Conservation (phyloP, 495 filamentous ascomycete genomes). For the Evernia prunastri region DNA sequence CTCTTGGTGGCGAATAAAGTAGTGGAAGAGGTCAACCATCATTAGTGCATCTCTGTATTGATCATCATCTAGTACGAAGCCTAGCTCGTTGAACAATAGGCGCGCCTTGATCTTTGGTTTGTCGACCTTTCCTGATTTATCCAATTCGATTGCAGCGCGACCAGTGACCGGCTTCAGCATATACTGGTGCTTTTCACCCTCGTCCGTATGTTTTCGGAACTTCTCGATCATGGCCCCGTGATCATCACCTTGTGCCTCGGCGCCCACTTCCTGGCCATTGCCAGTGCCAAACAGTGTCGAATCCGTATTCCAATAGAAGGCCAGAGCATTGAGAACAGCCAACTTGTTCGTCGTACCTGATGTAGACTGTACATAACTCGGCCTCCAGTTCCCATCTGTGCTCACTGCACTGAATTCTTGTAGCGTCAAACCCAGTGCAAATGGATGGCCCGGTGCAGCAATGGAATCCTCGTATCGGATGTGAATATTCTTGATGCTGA, state of each 20-base stretch:
- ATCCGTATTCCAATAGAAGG: constrained; percentile 98
- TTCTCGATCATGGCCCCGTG: constrained; percentile 70
- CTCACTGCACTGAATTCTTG: constrained; percentile 95
- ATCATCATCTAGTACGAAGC: constrained; percentile 89
- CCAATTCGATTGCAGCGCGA: constrained; percentile 82
- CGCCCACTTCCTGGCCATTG: constrained; percentile 49
- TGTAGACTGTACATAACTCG: constrained; percentile 86
- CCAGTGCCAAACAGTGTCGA: constrained; percentile 72
- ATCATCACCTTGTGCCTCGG: constrained; percentile 57
- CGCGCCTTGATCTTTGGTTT: constrained; percentile 84
- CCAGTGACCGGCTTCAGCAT: constrained; percentile 93
- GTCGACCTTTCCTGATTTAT: constrained; percentile 78
- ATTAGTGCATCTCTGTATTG: constrained; percentile 95
- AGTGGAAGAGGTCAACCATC: constrained; percentile 97
- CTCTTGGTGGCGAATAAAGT: constrained; percentile 95
- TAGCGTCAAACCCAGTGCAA: constrained; percentile 83
- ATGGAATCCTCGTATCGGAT: constrained; percentile 97
- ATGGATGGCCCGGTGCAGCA: constrained; percentile 88
- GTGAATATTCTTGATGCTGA: constrained; percentile 96
- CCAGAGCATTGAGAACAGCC: constrained; percentile 76
- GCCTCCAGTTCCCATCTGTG: constrained; percentile 87
- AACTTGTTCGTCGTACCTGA: constrained; percentile 81
- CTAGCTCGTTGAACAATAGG: constrained; percentile 89
- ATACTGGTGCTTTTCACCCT: constrained; percentile 74
- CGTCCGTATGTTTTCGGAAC: constrained; percentile 70